Evolutionary conservation across 2,329 filamentous ascomycete species (phyloP).

Genomic region (Fusarium sp.): DNA sequence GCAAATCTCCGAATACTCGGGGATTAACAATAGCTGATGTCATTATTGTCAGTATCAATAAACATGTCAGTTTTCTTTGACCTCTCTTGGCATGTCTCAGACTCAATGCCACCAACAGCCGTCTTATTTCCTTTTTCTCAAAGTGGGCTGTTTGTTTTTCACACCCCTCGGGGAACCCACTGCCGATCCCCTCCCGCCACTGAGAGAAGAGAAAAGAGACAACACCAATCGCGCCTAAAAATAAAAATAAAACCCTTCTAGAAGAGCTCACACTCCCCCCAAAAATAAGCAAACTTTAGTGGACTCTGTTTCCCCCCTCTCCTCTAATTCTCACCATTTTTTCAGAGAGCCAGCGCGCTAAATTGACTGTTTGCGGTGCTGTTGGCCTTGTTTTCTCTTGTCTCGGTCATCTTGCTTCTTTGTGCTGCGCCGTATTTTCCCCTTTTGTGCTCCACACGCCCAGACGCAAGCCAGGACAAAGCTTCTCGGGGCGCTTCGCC

Average conservation of each 20-base stretch:
- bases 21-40: conserved; percentile 26
- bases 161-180: background rate
- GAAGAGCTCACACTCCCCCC: conserved; percentile 3
- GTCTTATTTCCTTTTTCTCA: conserved; percentile 4
- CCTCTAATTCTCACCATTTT: background rate
- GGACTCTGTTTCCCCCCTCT: background rate
- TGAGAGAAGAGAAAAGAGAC: conserved; percentile 41
- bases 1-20: conserved; percentile 26
- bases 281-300: background rate
- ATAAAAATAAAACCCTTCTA: conserved; percentile 10
- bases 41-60: background rate
- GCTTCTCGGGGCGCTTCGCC: conserved; percentile 17
- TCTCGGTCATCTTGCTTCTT: conserved; percentile 4
- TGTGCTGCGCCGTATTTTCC: conserved; percentile 11
- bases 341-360: background rate
- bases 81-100: background rate
- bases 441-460: conserved; percentile 19
- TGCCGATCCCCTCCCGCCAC: background rate
- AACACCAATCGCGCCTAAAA: conserved; percentile 8
- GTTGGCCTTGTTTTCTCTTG: conserved; percentile 37
- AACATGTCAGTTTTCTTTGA: background rate
- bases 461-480: background rate
- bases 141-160: background rate
- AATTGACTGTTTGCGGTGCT: background rate
- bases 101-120: conserved; percentile 3